These are phyloP conservation scores for Trifolium subterraneum DNA, from an alignment of 306 rosid species.

Conservation along the genomic window DNA sequence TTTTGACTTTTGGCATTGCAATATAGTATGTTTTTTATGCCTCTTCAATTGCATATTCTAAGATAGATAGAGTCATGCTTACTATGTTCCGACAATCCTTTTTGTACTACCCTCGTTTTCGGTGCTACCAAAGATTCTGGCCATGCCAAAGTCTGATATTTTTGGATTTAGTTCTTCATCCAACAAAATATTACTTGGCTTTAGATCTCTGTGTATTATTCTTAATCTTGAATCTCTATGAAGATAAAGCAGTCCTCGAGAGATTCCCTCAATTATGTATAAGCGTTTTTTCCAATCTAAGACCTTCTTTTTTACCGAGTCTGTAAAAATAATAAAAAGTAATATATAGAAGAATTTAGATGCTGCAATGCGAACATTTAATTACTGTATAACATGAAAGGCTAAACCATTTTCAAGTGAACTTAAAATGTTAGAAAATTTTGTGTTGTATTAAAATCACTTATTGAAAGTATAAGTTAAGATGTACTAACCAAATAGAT, in stretches of 20 bases:
- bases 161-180: constrained; percentile 40
- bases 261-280: constrained; percentile 39
- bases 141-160: constrained; percentile 39
- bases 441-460: no score
- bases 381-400: no score
- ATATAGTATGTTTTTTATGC: not conserved
- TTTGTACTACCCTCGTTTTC: constrained; percentile 35
- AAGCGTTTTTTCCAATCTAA: constrained; percentile 32
- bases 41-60: not conserved
- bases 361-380: not conserved
- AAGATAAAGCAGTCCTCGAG: constrained; percentile 39
- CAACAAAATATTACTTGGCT: constrained; percentile 39
- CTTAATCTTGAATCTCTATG: constrained; percentile 44
- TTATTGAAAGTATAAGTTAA: not conserved
- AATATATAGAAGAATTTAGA: not conserved
- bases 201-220: constrained; percentile 42
- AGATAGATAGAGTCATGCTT: not conserved
- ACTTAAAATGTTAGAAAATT: no score
- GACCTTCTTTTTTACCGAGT: not conserved
- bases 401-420: not conserved
- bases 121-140: not conserved
- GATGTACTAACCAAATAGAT: constrained; percentile 40
- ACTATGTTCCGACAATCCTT: constrained; percentile 42
- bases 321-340: not conserved
- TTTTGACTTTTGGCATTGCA: not conserved